Conservation (phyloP, 306 rosid species). For the Inga leiocalycina region DNA sequence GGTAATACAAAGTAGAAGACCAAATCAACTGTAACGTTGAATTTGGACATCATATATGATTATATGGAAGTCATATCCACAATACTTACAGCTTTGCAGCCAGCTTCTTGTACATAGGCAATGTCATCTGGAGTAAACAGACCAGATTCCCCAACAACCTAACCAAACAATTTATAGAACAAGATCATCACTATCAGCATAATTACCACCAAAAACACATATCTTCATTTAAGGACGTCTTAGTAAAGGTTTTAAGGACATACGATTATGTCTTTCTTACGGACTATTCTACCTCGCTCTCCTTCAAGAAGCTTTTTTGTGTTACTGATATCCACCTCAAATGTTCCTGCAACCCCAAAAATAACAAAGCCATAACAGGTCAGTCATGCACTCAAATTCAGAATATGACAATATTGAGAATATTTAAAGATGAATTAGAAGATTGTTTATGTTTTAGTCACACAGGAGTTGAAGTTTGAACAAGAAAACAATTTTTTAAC, state of each 20-base stretch:
- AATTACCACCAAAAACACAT: background rate
- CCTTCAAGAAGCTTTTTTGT: slow-evolving; percentile 95
- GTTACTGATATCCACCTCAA: slow-evolving; percentile 80
- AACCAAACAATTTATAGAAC: slow-evolving; percentile 29
- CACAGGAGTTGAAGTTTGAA: background rate
- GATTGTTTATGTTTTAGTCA: background rate
- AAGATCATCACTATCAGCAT: background rate
- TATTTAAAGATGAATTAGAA: background rate
- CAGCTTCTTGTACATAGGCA: slow-evolving; percentile 91
- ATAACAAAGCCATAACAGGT: background rate
- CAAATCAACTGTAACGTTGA: background rate
- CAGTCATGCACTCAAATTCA: slow-evolving; percentile 8
- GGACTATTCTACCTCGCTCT: slow-evolving; percentile 71
- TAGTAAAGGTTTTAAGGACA: slow-evolving; percentile 10
- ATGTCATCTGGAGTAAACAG: slow-evolving; percentile 80
- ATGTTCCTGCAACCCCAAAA: slow-evolving; percentile 63
- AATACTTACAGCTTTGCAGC: slow-evolving; percentile 83
- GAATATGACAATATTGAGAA: background rate
- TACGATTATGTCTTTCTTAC: slow-evolving; percentile 58
- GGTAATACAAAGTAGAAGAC: background rate
- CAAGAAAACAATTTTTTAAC: background rate
- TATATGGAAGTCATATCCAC: slow-evolving; percentile 21
- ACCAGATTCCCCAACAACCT: slow-evolving; percentile 51
- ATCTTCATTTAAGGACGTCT: slow-evolving; percentile 2
- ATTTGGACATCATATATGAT: background rate